These are phyloP conservation scores for Podospora pseudocomata DNA, from an alignment of 495 filamentous ascomycete genomes.

Conservation along the genomic window DNA sequence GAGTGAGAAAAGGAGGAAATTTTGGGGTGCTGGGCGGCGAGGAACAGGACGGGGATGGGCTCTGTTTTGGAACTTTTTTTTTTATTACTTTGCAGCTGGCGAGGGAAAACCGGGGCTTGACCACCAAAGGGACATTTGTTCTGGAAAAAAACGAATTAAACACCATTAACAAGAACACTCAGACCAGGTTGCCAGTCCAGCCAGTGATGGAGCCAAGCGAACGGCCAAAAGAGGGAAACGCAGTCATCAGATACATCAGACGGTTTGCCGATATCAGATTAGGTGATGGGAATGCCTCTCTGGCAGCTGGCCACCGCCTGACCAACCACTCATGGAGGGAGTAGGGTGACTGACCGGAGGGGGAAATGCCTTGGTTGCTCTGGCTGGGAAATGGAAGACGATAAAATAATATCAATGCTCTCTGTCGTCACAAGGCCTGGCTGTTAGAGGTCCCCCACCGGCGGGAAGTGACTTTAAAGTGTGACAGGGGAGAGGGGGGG, in stretches of 20 bases:
- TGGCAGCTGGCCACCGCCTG: neutral
- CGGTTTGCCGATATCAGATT: constrained; percentile 1
- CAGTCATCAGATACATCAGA: neutral
- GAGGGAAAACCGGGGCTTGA: constrained; percentile 46
- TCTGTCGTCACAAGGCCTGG: neutral
- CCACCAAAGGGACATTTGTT: constrained; percentile 39
- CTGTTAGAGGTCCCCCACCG: constrained; percentile 8
- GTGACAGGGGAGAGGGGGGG: constrained; percentile 15
- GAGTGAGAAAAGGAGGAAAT: constrained; percentile 44
- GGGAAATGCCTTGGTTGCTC: neutral
- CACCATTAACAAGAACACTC: constrained; percentile 23
- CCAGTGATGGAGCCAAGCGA: constrained; percentile 16
- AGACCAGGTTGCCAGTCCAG: neutral
- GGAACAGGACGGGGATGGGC: constrained; percentile 42
- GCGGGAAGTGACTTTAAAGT: constrained; percentile 14
- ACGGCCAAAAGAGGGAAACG: constrained; percentile 11
- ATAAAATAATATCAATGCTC: neutral
- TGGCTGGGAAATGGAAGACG: neutral
- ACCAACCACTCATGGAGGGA: neutral
- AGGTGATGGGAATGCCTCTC: neutral
- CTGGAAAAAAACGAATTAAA: constrained; percentile 48
- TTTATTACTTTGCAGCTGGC: constrained; percentile 41
- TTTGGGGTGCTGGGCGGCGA: constrained; percentile 35
- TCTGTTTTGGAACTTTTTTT: constrained; percentile 36
- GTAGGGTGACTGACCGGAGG: neutral